phyloP scores from a whole-genome alignment of 768 basidiomycete species.

The Macrolepiota albuminosa region DNA sequence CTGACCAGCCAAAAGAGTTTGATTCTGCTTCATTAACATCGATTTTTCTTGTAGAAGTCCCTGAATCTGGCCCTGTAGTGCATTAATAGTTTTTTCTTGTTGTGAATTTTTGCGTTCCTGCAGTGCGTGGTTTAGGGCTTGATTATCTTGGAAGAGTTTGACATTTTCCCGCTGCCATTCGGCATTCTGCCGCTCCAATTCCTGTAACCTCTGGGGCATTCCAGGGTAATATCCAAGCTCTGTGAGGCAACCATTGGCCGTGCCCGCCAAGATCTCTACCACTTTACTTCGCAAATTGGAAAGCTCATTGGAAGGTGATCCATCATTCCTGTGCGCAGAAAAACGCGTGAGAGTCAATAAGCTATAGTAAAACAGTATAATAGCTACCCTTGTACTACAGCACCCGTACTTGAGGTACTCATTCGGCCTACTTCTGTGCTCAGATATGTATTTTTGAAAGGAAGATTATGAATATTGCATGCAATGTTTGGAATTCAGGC shows the following conservation, averaged over 20 bases:
- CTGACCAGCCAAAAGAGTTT: conserved; percentile 11
- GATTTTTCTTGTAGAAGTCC: conserved; percentile 16
- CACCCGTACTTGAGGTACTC: conserved; percentile 3
- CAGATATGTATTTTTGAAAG: not conserved
- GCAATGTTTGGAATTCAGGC: conserved; percentile 1
- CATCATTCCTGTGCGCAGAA: conserved; percentile 1
- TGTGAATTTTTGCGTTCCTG: conserved; percentile 18
- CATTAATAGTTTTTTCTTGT: conserved; percentile 16
- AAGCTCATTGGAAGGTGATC: not conserved
- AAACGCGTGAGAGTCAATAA: not conserved
- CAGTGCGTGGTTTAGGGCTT: conserved; percentile 21
- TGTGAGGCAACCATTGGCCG: conserved; percentile 40
- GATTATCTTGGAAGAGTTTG: conserved; percentile 37
- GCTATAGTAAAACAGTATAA: not conserved
- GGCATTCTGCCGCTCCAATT: conserved; percentile 26
- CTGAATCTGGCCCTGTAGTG: conserved; percentile 20
- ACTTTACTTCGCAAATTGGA: conserved; percentile 28
- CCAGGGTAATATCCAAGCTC: conserved; percentile 45
- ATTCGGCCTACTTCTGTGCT: not conserved
- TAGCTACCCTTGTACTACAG: conserved; percentile 5
- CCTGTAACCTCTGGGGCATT: conserved; percentile 31
- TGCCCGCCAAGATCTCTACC: conserved; percentile 38
- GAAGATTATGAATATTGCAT: not conserved
- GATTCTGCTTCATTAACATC: conserved; percentile 14
- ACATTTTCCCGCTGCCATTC: conserved; percentile 32